phyloP scores from a whole-genome alignment of 305 asterid species.

The Fraxinus baroniana region DNA sequence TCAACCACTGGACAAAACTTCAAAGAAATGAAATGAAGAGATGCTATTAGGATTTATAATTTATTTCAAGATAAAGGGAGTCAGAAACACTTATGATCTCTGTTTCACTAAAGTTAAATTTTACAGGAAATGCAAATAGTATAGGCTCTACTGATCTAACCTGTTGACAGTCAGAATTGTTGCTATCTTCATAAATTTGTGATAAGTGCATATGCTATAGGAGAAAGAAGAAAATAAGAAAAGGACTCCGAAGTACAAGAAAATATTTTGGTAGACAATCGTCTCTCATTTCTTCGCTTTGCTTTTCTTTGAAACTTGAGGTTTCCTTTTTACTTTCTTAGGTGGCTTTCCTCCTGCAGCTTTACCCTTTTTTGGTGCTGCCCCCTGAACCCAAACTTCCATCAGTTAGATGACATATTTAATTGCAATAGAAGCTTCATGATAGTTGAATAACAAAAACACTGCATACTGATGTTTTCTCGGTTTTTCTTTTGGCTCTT shows the following conservation, averaged over 20 bases:
- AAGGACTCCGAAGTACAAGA: constrained; percentile 5
- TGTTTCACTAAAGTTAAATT: constrained; percentile 16
- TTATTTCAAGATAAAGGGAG: too few relatives aligned
- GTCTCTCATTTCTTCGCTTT: constrained; percentile 62
- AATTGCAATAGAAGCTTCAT: constrained; percentile 13
- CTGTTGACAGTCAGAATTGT: constrained; percentile 9
- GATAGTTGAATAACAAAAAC: neutral
- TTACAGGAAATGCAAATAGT: constrained; percentile 23
- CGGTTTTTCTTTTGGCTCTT: constrained; percentile 53
- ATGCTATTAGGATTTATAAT: neutral
- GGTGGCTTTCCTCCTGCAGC: constrained; percentile 55
- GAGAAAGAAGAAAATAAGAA: neutral
- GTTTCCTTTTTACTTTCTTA: constrained; percentile 74
- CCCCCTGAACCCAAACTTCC: constrained; percentile 43
- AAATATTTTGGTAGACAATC: neutral
- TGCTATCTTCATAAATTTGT: constrained; percentile 17
- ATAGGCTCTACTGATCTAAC: constrained; percentile 20
- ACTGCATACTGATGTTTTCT: constrained; percentile 54
- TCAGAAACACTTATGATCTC: neutral
- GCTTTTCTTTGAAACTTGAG: constrained; percentile 64
- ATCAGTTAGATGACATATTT: constrained; percentile 23
- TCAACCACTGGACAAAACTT: neutral
- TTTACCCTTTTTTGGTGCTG: constrained; percentile 57
- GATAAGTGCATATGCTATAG: neutral
- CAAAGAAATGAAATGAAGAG: neutral